phyloP scores from a whole-genome alignment of 2,329 filamentous ascomycete genomes.

The Neobulgaria alba region DNA sequence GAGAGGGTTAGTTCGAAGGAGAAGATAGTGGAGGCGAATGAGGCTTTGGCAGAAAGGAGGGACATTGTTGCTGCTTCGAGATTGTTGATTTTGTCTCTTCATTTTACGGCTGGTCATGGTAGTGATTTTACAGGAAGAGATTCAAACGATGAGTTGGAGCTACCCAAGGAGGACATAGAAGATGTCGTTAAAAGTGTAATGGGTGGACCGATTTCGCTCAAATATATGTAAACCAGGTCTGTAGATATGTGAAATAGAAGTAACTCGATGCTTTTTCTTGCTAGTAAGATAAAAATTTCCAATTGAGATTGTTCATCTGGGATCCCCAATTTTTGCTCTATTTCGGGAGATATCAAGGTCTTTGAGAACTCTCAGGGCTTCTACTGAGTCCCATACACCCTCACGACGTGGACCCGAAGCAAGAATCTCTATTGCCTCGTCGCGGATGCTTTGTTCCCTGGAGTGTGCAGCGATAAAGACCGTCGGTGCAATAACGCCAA shows the following conservation, averaged over 20 bases:
- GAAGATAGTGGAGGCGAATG: slow-evolving; percentile 4
- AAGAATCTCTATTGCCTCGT: not conserved
- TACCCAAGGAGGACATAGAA: not conserved
- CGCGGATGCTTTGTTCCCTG: not conserved
- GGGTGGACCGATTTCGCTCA: no score
- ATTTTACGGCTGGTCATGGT: not conserved
- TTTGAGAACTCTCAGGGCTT: not conserved
- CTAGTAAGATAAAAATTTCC: no score
- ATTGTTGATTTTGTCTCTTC: not conserved
- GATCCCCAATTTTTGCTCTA: no score
- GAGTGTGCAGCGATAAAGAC: not conserved
- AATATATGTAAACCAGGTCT: no score
- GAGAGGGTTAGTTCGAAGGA: slow-evolving; percentile 3
- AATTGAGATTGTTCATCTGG: no score
- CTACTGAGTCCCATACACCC: not conserved
- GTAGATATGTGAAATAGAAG: no score
- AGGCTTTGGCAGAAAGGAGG: not conserved
- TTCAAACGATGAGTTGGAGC: not conserved
- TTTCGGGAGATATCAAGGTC: not conserved
- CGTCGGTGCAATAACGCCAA: not conserved
- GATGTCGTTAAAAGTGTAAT: not conserved
- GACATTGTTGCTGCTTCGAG: not conserved
- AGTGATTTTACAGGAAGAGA: not conserved
- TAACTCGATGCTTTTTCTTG: no score
- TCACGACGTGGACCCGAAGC: not conserved